A percentile compares a stretch with the other conserved stretches of the same genome.
These are phyloP conservation scores for Pseudogymnoascus sp. DNA, from an alignment of 2,329 filamentous ascomycete species.

Conservation along the genomic window DNA sequence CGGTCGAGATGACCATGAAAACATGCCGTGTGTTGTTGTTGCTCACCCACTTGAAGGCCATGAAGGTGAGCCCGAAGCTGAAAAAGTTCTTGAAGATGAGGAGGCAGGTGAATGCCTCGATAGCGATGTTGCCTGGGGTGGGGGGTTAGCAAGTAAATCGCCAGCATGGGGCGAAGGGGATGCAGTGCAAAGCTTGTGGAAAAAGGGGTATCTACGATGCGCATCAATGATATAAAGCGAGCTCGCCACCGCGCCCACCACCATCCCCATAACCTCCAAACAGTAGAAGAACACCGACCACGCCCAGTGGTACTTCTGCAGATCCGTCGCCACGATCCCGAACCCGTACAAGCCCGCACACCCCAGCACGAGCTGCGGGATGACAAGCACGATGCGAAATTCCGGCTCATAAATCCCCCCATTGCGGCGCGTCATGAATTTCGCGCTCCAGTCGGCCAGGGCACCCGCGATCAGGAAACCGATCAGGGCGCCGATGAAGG, in stretches of 20 bases:
- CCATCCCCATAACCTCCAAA: conserved; percentile 81
- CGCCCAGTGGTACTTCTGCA: conserved; percentile 60
- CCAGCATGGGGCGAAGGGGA: background rate
- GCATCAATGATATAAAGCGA: conserved; percentile 89
- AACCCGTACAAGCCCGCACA: conserved; percentile 78
- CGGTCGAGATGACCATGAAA: conserved; percentile 65
- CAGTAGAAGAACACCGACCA: conserved; percentile 70
- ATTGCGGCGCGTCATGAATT: conserved; percentile 64
- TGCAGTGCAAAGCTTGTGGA: conserved; percentile 10
- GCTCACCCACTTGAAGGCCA: conserved; percentile 71
- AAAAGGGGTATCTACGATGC: conserved; percentile 55
- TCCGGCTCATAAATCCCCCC: conserved; percentile 83
- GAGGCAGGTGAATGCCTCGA: conserved; percentile 84
- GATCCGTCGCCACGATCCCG: conserved; percentile 61
- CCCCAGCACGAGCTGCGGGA: conserved; percentile 73
- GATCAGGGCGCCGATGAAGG: conserved; percentile 73
- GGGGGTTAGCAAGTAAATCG: background rate
- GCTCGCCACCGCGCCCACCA: conserved; percentile 78
- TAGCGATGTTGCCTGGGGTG: conserved; percentile 61
- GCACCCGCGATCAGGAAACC: conserved; percentile 71
- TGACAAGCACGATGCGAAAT: conserved; percentile 74
- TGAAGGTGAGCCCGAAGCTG: conserved; percentile 76
- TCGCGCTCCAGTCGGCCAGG: conserved; percentile 66
- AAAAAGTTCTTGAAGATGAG: conserved; percentile 95
- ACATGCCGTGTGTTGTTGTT: conserved; percentile 49